These are phyloP conservation scores for Hericium coralloides DNA, from an alignment of 768 basidiomycete species.

Conservation along the genomic window DNA sequence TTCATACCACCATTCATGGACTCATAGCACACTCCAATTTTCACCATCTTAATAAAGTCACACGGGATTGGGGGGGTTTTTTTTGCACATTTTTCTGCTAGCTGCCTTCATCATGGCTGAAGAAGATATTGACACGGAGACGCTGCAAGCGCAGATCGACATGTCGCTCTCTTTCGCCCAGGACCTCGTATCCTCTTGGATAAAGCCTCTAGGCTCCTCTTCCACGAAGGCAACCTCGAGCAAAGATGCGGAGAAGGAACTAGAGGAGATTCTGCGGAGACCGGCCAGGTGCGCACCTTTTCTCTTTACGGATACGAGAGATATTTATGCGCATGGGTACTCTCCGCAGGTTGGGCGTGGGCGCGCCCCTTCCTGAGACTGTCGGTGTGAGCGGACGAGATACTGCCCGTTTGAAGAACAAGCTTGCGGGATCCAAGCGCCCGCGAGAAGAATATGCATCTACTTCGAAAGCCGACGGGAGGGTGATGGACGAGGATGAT, in stretches of 20 bases:
- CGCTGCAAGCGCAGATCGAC: constrained; percentile 77
- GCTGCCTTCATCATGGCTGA: neutral
- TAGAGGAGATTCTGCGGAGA: constrained; percentile 58
- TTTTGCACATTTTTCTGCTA: no score
- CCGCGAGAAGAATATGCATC: constrained; percentile 30
- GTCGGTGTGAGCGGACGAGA: constrained; percentile 39
- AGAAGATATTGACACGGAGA: constrained; percentile 53
- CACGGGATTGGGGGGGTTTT: no score
- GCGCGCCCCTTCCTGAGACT: constrained; percentile 48
- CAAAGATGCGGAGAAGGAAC: constrained; percentile 32
- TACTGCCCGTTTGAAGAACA: constrained; percentile 51
- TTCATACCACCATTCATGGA: no score
- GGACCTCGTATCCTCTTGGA: constrained; percentile 68
- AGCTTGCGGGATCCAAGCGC: constrained; percentile 46
- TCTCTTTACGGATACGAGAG: no score
- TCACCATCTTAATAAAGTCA: no score
- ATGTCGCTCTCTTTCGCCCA: constrained; percentile 71
- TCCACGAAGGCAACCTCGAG: constrained; percentile 12
- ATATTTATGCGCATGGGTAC: neutral
- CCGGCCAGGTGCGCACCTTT: constrained; percentile 52
- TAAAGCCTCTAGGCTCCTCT: constrained; percentile 38
- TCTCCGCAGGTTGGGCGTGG: constrained; percentile 58
- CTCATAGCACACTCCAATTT: no score
- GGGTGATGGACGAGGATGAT: constrained; percentile 21
- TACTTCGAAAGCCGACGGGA: neutral